phyloP scores from a whole-genome alignment of 2,329 filamentous ascomycete species.

The Trichoderma harzianum region DNA sequence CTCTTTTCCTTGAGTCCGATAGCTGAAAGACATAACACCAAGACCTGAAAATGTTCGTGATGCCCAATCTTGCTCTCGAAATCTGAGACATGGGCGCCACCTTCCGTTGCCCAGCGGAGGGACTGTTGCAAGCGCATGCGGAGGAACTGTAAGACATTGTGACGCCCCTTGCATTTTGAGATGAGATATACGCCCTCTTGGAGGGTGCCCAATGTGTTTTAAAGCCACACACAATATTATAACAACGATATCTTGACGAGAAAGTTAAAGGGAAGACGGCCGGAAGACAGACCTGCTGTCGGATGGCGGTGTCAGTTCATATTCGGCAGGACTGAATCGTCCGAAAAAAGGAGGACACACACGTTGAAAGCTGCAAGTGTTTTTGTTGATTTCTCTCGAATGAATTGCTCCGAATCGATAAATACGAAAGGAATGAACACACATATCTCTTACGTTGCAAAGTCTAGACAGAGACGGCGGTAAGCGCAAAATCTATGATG shows the following conservation, averaged over 20 bases:
- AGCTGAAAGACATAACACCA: neutral
- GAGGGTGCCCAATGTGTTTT: neutral
- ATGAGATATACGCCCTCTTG: neutral
- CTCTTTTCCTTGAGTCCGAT: neutral
- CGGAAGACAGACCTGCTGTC: neutral
- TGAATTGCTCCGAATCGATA: neutral
- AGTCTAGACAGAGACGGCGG: neutral
- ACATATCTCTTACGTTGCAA: neutral
- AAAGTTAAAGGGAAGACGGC: neutral
- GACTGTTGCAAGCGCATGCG: neutral
- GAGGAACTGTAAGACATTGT: neutral
- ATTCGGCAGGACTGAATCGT: neutral
- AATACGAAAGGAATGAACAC: neutral
- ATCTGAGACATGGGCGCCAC: neutral
- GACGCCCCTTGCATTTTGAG: neutral
- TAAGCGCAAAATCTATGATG: neutral
- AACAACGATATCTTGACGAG: neutral
- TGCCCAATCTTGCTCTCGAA: neutral
- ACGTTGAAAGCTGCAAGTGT: neutral
- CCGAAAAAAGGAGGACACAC: neutral
- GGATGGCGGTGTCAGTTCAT: neutral
- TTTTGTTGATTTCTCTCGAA: neutral
- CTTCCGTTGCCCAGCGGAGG: neutral
- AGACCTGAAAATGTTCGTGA: neutral
- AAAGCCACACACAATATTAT: neutral